Percentiles rank a stretch among this genome's conserved stretches.
These are phyloP conservation scores for Botryobasidium botryosum DNA, from an alignment of 768 basidiomycete species.

Conservation along the genomic window DNA sequence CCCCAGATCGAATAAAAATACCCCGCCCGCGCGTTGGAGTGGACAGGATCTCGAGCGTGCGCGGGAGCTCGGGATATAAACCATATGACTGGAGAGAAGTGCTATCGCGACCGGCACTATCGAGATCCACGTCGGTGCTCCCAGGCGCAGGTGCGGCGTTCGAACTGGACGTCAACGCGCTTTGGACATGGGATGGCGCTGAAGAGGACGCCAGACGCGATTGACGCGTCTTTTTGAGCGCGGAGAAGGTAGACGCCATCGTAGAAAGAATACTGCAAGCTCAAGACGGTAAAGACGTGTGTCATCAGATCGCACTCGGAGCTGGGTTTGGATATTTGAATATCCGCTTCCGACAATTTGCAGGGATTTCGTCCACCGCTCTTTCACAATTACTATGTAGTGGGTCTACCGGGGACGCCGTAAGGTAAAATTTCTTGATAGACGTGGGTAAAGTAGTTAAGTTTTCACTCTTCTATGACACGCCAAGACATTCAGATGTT, in stretches of 20 bases:
- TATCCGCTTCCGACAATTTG: too few relatives aligned
- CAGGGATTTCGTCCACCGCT: too few relatives aligned
- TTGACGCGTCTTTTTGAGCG: too few relatives aligned
- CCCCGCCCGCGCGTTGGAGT: slow-evolving; percentile 3
- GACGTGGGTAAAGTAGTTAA: too few relatives aligned
- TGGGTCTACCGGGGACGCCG: too few relatives aligned
- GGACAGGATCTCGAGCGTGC: slow-evolving; percentile 4
- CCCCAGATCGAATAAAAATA: slow-evolving; percentile 1
- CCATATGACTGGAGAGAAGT: neutral
- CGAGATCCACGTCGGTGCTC: neutral
- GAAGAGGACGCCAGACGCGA: neutral
- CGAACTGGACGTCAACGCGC: neutral
- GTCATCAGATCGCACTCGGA: neutral
- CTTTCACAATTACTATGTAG: too few relatives aligned
- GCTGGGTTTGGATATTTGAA: too few relatives aligned
- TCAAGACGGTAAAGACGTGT: neutral
- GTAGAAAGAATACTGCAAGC: neutral
- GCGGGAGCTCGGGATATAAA: slow-evolving; percentile 1
- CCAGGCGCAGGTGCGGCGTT: neutral
- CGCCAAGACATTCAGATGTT: too few relatives aligned
- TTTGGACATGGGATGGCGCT: slow-evolving; percentile 2
- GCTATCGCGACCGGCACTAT: neutral
- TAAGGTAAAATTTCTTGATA: too few relatives aligned
- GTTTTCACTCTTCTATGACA: too few relatives aligned
- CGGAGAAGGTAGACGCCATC: too few relatives aligned